Conservation (phyloP, 176 grass and related monocot species). For the Pontederia paniculata region DNA sequence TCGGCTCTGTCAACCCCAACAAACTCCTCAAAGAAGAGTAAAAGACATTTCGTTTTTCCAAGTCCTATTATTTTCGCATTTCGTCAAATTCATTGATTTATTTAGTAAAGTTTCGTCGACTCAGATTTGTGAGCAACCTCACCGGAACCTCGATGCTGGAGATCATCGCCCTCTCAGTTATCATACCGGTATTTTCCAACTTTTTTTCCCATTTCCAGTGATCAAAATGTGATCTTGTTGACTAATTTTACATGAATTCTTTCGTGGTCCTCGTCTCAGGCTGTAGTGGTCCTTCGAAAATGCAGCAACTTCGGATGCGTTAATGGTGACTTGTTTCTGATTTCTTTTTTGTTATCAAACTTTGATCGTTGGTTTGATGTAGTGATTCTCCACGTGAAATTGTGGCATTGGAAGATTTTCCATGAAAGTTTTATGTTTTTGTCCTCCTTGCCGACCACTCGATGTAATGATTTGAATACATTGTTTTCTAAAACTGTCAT, state of each 20-base stretch:
- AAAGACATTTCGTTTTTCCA: neutral
- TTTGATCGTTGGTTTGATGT: neutral
- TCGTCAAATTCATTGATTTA: neutral
- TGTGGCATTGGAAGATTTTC: too few relatives aligned
- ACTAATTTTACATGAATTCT: constrained; percentile 4
- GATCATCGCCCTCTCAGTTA: constrained; percentile 51
- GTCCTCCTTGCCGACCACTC: too few relatives aligned
- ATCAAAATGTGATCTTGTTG: neutral
- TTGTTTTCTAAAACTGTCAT: too few relatives aligned
- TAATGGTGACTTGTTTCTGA: constrained; percentile 13
- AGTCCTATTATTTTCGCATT: neutral
- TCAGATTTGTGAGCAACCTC: constrained; percentile 20
- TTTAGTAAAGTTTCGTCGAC: neutral
- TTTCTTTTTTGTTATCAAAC: neutral
- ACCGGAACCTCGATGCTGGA: constrained; percentile 18
- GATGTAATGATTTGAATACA: too few relatives aligned
- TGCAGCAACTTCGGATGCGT: constrained; percentile 40
- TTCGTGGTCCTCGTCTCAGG: constrained; percentile 42
- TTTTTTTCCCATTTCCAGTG: neutral
- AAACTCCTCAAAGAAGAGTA: constrained; percentile 22
- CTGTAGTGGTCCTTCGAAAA: constrained; percentile 63
- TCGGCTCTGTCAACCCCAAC: constrained; percentile 8
- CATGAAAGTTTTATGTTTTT: too few relatives aligned
- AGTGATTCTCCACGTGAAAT: too few relatives aligned
- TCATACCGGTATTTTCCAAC: constrained; percentile 49